A percentile compares a stretch with the other conserved stretches of the same genome.
Conservation (phyloP, 805 yeast species). For the Candida michaelii region DNA sequence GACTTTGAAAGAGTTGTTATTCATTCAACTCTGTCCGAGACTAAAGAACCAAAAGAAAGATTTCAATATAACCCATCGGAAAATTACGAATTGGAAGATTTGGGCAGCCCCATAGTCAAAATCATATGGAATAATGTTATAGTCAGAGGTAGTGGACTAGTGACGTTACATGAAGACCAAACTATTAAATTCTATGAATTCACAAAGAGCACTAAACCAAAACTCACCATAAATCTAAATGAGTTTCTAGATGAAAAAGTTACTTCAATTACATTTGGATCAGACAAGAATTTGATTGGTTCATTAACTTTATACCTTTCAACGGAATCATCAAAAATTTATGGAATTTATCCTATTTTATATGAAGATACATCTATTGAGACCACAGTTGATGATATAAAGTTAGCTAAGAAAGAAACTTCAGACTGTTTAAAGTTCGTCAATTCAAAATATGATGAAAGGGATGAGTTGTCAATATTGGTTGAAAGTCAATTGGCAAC, state of each 20-base stretch:
- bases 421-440: slow-evolving; percentile 1
- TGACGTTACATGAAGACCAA: slow-evolving; percentile 22
- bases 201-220: not conserved
- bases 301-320: slow-evolving; percentile 30
- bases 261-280: slow-evolving; percentile 31
- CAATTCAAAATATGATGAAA: not conserved
- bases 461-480: slow-evolving; percentile 2
- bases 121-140: slow-evolving; percentile 27
- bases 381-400: not conserved
- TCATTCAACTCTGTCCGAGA: slow-evolving; percentile 1
- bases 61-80: not conserved
- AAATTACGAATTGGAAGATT: slow-evolving; percentile 16
- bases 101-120: slow-evolving; percentile 20
- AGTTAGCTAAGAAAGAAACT: slow-evolving; percentile 11
- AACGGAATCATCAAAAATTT: slow-evolving; percentile 20
- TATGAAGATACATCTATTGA: slow-evolving; percentile 4
- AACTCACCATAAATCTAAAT: slow-evolving; percentile 3
- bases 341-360: slow-evolving; percentile 30
- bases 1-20: slow-evolving; percentile 12
- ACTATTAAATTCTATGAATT: slow-evolving; percentile 16
- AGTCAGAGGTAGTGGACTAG: slow-evolving; percentile 23
- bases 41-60: not conserved
- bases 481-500: slow-evolving; percentile 2
- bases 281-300: slow-evolving; percentile 22
- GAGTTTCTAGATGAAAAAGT: slow-evolving; percentile 15